A percentile compares a stretch with the other conserved stretches of the same genome.
Evolutionary conservation across 2,329 filamentous ascomycete genomes (phyloP).

Genomic region (Fusarium sp.): DNA sequence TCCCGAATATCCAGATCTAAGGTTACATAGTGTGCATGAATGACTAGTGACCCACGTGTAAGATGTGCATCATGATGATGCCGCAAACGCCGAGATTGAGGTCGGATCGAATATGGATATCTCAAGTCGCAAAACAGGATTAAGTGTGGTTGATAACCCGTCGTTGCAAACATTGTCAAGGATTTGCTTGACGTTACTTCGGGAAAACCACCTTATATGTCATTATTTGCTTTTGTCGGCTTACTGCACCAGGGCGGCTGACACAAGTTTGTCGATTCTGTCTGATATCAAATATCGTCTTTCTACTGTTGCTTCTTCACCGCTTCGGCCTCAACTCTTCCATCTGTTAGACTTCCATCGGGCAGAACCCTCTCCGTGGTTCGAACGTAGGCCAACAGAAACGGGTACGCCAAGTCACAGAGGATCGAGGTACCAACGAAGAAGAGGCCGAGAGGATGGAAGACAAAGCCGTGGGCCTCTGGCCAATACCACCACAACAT

Average conservation of each 20-base stretch:
- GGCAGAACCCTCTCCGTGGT: conserved; percentile 55
- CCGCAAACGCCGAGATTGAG: background rate
- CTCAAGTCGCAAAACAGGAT: background rate
- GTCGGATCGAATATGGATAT: background rate
- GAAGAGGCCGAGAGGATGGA: conserved; percentile 59
- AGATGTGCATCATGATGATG: background rate
- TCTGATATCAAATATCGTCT: background rate
- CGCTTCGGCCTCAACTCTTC: conserved; percentile 13
- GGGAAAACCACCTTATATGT: conserved; percentile 3
- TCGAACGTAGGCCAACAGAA: conserved; percentile 57
- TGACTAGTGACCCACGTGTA: conserved; percentile 18
- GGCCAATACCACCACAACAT: conserved; percentile 66
- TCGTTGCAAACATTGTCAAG: background rate
- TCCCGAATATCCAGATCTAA: conserved; percentile 27
- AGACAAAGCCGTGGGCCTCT: conserved; percentile 63
- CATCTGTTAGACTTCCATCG: conserved; percentile 55
- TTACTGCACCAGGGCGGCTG: background rate
- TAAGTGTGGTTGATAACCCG: background rate
- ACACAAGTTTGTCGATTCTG: background rate
- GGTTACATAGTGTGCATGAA: conserved; percentile 21
- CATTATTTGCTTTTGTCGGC: conserved; percentile 15
- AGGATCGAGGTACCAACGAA: conserved; percentile 56
- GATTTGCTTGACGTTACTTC: background rate
- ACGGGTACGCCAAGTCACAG: conserved; percentile 61
- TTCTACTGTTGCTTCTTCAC: conserved; percentile 43